phyloP scores from a whole-genome alignment of 106 monocot species.

The Iris macrosiphon region DNA sequence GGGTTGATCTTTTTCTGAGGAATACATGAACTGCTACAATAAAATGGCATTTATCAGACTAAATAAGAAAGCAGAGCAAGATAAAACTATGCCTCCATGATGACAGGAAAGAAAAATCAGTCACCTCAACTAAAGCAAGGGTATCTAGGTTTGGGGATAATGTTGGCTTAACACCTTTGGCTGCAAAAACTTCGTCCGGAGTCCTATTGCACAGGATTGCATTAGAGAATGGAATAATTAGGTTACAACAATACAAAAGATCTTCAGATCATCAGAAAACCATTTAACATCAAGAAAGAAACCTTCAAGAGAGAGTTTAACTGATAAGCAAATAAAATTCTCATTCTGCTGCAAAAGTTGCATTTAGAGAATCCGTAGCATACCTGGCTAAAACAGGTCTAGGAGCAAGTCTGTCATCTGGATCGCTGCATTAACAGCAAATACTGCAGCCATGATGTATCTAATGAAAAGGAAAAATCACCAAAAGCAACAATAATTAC shows the following conservation, averaged over 20 bases:
- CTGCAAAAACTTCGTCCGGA: constrained; percentile 83
- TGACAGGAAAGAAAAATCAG: not conserved
- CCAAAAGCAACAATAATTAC: not conserved
- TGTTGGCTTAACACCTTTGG: constrained; percentile 90
- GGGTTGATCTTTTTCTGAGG: no score
- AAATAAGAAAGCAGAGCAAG: no score
- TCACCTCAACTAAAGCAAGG: constrained; percentile 84
- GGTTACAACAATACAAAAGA: not conserved
- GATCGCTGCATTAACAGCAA: constrained; percentile 49
- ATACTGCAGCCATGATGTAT: not conserved
- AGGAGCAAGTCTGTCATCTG: constrained; percentile 75
- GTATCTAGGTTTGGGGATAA: constrained; percentile 87
- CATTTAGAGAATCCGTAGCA: not conserved
- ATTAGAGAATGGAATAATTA: constrained; percentile 4
- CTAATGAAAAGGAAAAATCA: not conserved
- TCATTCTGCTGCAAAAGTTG: not conserved
- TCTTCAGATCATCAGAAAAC: not conserved
- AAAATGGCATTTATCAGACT: no score
- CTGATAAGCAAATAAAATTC: not conserved
- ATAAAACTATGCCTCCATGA: no score
- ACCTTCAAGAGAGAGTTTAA: not conserved
- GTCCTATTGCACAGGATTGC: constrained; percentile 34
- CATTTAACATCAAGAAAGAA: not conserved
- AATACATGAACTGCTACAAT: no score
- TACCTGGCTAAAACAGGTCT: constrained; percentile 85